These are phyloP conservation scores for Euphorbia corollata DNA, from an alignment of 441 rosid species.

Conservation along the genomic window DNA sequence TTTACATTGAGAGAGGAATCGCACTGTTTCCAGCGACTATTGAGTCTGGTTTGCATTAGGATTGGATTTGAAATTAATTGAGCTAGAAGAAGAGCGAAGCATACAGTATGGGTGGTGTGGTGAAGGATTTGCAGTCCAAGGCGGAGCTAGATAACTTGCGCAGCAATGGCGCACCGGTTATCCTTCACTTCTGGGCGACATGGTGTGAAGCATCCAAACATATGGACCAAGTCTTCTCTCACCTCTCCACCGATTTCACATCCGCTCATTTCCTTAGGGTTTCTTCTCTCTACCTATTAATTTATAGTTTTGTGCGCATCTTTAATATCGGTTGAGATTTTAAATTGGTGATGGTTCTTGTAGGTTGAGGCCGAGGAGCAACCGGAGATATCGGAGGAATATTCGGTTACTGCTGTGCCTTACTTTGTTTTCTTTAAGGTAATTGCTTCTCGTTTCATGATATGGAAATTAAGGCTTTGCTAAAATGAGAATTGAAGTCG, in stretches of 20 bases:
- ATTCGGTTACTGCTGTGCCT: constrained; percentile 80
- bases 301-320: not conserved
- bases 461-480: not conserved
- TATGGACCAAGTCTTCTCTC: constrained; percentile 92
- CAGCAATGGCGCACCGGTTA: constrained; percentile 43
- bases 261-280: constrained; percentile 72
- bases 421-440: constrained; percentile 85
- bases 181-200: constrained; percentile 88
- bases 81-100: not conserved
- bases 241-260: constrained; percentile 87
- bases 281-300: not conserved
- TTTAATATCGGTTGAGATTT: not conserved
- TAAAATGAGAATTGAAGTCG: not conserved
- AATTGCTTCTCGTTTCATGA: not conserved
- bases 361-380: constrained; percentile 97
- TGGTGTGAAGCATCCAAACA: constrained; percentile 99
- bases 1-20: too few relatives aligned
- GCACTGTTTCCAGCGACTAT: not conserved
- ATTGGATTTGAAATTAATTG: not conserved
- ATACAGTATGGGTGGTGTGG: constrained; percentile 52
- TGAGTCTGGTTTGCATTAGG: not conserved
- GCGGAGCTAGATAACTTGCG: constrained; percentile 55
- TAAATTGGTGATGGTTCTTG: constrained; percentile 12
- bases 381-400: constrained; percentile 78
- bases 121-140: constrained; percentile 78